phyloP scores from a whole-genome alignment of 2,329 filamentous ascomycete species.

The Penicillium janthinellum region DNA sequence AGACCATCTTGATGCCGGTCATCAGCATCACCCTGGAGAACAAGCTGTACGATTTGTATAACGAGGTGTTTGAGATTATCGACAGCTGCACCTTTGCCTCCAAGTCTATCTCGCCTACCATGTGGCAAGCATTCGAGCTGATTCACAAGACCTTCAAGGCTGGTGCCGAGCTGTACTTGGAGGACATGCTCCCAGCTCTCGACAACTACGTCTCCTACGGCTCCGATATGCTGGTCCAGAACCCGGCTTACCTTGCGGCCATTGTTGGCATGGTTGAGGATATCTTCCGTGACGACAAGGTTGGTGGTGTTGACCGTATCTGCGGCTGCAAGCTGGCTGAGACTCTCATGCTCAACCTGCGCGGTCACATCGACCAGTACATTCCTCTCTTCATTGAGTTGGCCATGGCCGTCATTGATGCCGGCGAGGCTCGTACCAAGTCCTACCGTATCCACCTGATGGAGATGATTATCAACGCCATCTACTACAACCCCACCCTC shows the following conservation, averaged over 20 bases:
- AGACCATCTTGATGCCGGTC: slow-evolving; percentile 95
- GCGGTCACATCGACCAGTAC: slow-evolving; percentile 83
- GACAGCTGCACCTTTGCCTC: slow-evolving; percentile 98
- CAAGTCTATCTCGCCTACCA: slow-evolving; percentile 90
- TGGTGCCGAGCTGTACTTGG: slow-evolving; percentile 92
- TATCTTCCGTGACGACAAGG: slow-evolving; percentile 90
- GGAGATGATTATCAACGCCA: slow-evolving; percentile 98
- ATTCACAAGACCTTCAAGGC: slow-evolving; percentile 97
- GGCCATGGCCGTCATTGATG: slow-evolving; percentile 77
- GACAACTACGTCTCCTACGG: slow-evolving; percentile 98
- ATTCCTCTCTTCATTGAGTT: slow-evolving; percentile 86
- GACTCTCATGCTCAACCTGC: slow-evolving; percentile 93
- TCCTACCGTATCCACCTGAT: slow-evolving; percentile 94
- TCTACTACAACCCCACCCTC: slow-evolving; percentile 93
- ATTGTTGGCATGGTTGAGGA: slow-evolving; percentile 92
- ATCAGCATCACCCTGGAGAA: slow-evolving; percentile 96
- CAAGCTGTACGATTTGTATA: slow-evolving; percentile 96
- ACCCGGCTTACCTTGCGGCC: slow-evolving; percentile 82
- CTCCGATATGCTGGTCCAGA: slow-evolving; percentile 74
- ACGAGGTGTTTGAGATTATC: slow-evolving; percentile 98
- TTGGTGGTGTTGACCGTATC: slow-evolving; percentile 90
- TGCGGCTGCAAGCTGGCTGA: slow-evolving; percentile 98
- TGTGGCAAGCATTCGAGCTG: slow-evolving; percentile 98
- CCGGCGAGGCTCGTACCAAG: slow-evolving; percentile 80
- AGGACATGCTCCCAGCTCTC: slow-evolving; percentile 96